Conservation (phyloP, 2,329 filamentous ascomycete genomes). For the Hymenotorrendiella dingleyae region DNA sequence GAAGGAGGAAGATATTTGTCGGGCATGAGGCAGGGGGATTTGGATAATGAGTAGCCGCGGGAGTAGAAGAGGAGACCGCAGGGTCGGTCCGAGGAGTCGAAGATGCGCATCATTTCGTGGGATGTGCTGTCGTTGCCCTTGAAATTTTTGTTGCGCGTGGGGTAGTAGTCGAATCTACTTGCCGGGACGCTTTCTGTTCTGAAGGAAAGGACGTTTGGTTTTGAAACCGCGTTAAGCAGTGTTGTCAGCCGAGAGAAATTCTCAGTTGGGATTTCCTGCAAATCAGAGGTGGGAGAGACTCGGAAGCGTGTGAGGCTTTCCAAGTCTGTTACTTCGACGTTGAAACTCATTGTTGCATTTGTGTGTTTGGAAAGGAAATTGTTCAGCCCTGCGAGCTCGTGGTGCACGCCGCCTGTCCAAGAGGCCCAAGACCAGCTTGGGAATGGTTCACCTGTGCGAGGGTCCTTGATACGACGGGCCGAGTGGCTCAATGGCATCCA, state of each 20-base stretch:
- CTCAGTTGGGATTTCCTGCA: no score
- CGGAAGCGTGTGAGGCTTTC: background rate
- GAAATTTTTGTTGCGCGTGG: background rate
- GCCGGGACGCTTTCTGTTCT: background rate
- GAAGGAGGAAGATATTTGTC: no score
- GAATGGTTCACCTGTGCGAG: background rate
- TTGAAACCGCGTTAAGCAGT: background rate
- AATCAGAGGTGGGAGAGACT: no score
- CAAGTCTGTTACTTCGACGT: background rate
- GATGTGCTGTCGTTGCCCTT: background rate
- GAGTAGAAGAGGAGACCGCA: background rate
- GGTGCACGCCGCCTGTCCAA: background rate
- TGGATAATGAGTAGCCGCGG: background rate
- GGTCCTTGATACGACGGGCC: background rate
- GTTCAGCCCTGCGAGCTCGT: background rate
- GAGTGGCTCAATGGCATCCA: background rate
- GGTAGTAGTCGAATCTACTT: background rate
- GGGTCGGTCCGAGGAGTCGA: background rate
- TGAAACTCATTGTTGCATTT: background rate
- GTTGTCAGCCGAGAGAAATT: background rate
- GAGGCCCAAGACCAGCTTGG: conserved; percentile 2
- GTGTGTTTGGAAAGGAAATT: background rate
- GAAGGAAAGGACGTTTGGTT: background rate
- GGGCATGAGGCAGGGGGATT: background rate
- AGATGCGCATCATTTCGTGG: background rate